Percentiles rank a stretch among this genome's conserved stretches.
These are phyloP conservation scores for Alternaria gansuensis DNA, from an alignment of 2,329 filamentous ascomycete genomes.

Conservation along the genomic window DNA sequence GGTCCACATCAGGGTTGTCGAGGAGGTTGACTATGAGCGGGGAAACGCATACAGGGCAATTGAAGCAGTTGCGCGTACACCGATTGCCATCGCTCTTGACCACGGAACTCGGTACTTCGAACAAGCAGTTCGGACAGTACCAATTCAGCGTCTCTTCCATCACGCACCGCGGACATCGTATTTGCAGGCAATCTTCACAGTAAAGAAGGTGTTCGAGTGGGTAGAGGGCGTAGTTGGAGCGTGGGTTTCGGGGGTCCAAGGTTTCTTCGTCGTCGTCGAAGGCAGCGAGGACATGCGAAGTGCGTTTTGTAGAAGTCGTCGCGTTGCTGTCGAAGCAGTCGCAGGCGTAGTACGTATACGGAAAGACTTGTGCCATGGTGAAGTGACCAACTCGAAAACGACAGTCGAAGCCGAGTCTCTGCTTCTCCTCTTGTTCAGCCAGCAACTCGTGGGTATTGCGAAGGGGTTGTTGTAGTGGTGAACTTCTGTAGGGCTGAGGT, in stretches of 20 bases:
- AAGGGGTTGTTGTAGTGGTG: conserved; percentile 17
- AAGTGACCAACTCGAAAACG: not conserved
- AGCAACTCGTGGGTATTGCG: not conserved
- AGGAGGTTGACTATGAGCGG: conserved; percentile 78
- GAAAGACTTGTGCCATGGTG: conserved; percentile 65
- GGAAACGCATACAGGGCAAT: conserved; percentile 88
- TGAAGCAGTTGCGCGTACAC: conserved; percentile 93
- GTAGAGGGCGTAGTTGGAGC: conserved; percentile 90
- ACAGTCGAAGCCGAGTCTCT: not conserved
- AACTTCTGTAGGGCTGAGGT: conserved; percentile 11
- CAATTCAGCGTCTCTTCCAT: conserved; percentile 93
- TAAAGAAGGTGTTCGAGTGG: conserved; percentile 93
- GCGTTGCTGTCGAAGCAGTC: conserved; percentile 65
- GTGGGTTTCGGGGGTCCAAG: conserved; percentile 84
- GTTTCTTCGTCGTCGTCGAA: conserved; percentile 77
- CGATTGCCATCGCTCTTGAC: conserved; percentile 94
- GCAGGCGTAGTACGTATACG: conserved; percentile 72
- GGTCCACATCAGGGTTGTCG: conserved; percentile 58
- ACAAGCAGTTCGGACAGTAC: conserved; percentile 94
- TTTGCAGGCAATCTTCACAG: conserved; percentile 97
- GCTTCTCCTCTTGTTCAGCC: conserved; percentile 7
- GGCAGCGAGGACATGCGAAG: conserved; percentile 46
- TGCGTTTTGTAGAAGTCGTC: conserved; percentile 39
- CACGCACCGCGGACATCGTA: conserved; percentile 90
- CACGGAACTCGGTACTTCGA: conserved; percentile 93